Evolutionary conservation across 2,329 filamentous ascomycete genomes (phyloP), one percentile per base, ranked within the genome.

Genomic region (Setomelanomma holmii): DNA sequence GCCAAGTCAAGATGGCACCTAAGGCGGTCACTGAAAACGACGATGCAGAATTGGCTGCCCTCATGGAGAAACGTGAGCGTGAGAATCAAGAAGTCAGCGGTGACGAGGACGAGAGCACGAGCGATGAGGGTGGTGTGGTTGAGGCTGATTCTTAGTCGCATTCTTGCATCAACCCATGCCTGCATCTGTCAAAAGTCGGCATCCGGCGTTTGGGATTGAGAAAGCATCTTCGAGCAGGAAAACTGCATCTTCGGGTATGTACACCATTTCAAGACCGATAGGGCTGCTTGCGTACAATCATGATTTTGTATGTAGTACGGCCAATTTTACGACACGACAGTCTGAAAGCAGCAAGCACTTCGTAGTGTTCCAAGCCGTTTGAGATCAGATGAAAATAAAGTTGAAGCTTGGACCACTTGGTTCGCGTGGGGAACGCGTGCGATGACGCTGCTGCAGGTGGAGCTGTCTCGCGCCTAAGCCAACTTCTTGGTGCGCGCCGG

Each of bases 11-110:
- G 86, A 99, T 99, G 95, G 93, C 95, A 69, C 95, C 95, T 64
- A 98, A 98, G 87, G 95, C 96, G 4, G 95, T 99, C 57, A 99
- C 95, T 1, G 96, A 98, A 84, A 96, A 92, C 76, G 96, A 99
- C 70, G 95, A 99, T 72, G 95, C 93, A 21, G 93, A 97, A 78
- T 83, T 99, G 62, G 92, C 97, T 77, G 95, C 93, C 45, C 85
- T 99, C 61, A 99, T 99, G 95, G 95, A 98, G 84, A 97, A 98
- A 88, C 88, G 90, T 63, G 95, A 96, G 82, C 89, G 91, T 63
- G 93, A 98, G 85, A 99, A 99, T 79, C 90, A 91, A 75, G 91
- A 99, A 77, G 91, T 99, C 72, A 96, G 92, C 76, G 95, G 95
- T 71, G 96, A 99, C 75, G 95, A 99, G 83, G 95, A 93, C 75